Base-by-base conservation (phyloP, 108 stramenopile species). In the Cyclotella distinguenda region DNA sequence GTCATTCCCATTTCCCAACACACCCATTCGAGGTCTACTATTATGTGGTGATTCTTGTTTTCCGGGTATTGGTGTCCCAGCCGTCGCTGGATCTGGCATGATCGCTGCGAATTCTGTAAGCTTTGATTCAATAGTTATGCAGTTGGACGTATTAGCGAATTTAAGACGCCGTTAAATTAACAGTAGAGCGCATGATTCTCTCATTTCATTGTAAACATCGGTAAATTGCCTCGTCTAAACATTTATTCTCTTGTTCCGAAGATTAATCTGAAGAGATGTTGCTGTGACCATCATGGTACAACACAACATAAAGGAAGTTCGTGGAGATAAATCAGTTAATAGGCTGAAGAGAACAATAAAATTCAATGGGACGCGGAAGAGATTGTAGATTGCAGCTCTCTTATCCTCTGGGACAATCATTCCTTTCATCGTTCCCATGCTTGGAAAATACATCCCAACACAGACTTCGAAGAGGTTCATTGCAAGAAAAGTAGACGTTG, bases 361-460 rank as follows among this genome's bases (percentile, higher is more conserved):
- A 77, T 98, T 98, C 62, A 97, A 74, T 4, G 93, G 95, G 39
- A 96, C 84, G 0, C 98, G 82, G 69, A 85, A 95, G 15, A 98
- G 53, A 77, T 99, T 99, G 86, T 97, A 95, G 62, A 98, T 93
- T 12, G 95, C 93, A 22, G 95, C 89, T 31, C 98, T 84, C 52
- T 94, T 86, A 54, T 81, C 74, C 61, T 99, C 96, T 11, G 97
- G 97, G 16, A 99, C 91, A 72, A 97, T 92, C 72, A 70, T 83
- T 21, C 94, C 87, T 64, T 96, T 96, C 80, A 97, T 86, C 18
- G 93, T 97, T 31, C 95, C 97, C 83, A 97, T 94, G 12, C 85
- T 77, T 0, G 98, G 97, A 55, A 91, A 97, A 77, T 98, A 99
- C 78, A 96, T 80, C 4, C 98, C 98, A 8, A 98, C 96, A 64